Percentiles rank a stretch among this genome's conserved stretches.
Evolutionary conservation across 1,139 yeast genomes (phyloP).

Genomic region (Blastobotrys illinoisensis): DNA sequence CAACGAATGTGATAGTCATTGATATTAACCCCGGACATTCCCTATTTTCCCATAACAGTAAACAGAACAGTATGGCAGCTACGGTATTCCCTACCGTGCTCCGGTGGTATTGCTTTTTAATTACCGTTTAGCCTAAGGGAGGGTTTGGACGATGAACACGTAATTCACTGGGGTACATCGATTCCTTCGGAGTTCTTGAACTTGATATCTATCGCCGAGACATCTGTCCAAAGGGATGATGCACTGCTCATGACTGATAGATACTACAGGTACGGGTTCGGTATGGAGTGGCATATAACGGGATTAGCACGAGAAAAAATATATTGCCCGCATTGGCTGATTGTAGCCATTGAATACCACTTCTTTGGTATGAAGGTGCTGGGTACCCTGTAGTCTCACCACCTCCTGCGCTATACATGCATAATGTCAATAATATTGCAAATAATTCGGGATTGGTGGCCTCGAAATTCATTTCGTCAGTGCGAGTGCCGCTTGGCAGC

Average conservation of each 20-base stretch:
- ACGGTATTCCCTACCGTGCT: too few species aligned
- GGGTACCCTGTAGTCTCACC: neutral
- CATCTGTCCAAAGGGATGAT: neutral
- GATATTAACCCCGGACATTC: too few species aligned
- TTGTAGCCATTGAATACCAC: neutral
- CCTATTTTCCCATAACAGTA: too few species aligned
- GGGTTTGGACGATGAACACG: neutral
- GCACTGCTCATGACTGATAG: neutral
- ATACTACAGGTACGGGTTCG: neutral
- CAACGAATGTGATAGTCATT: too few species aligned
- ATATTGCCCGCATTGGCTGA: neutral
- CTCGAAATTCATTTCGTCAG: neutral
- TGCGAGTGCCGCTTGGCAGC: neutral
- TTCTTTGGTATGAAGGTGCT: neutral
- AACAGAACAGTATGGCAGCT: too few species aligned
- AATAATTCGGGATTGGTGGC: neutral
- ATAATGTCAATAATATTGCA: neutral
- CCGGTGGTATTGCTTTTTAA: too few species aligned
- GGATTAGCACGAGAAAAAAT: neutral
- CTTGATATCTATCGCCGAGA: neutral
- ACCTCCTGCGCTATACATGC: neutral
- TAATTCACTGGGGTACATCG: neutral
- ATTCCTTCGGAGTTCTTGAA: neutral
- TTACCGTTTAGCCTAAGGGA: too few species aligned
- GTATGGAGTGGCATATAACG: neutral